Conservation (phyloP, 1,284 basidiomycete genomes). For the Pisolithus thermaeus region DNA sequence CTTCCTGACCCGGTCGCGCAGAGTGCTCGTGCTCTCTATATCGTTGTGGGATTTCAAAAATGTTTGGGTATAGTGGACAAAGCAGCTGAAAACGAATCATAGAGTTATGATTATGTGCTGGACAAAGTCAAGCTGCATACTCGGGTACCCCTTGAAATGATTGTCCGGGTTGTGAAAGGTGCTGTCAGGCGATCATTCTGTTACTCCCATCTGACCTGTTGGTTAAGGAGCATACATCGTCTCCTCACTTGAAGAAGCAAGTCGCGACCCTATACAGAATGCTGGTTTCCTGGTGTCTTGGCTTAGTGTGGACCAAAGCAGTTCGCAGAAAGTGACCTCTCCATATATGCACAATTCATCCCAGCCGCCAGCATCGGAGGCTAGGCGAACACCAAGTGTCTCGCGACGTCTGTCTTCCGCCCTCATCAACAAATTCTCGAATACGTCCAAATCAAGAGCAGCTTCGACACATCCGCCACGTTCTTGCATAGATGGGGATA, state of each 20-base stretch:
- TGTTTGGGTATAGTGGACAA: background rate
- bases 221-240: slow-evolving; percentile 79
- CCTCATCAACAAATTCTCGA: slow-evolving; percentile 13
- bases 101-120: slow-evolving; percentile 88
- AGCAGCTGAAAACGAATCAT: slow-evolving; percentile 10
- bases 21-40: slow-evolving; percentile 62
- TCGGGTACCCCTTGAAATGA: slow-evolving; percentile 80
- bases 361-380: background rate
- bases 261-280: slow-evolving; percentile 81
- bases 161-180: slow-evolving; percentile 84
- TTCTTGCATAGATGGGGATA: slow-evolving; percentile 24
- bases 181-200: background rate
- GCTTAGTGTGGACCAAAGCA: slow-evolving; percentile 57
- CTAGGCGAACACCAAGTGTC: background rate
- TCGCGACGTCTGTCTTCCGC: slow-evolving; percentile 8
- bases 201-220: background rate
- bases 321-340: slow-evolving; percentile 75
- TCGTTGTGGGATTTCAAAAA: slow-evolving; percentile 42
- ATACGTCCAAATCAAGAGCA: slow-evolving; percentile 23
- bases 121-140: slow-evolving; percentile 90
- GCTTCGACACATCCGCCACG: slow-evolving; percentile 8
- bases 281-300: slow-evolving; percentile 80
- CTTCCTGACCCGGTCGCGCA: slow-evolving; percentile 20
- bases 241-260: slow-evolving; percentile 85
- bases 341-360: slow-evolving; percentile 68